These are phyloP conservation scores for Hymenoscyphus albidus DNA, from an alignment of 2,329 filamentous ascomycete species.

Conservation along the genomic window DNA sequence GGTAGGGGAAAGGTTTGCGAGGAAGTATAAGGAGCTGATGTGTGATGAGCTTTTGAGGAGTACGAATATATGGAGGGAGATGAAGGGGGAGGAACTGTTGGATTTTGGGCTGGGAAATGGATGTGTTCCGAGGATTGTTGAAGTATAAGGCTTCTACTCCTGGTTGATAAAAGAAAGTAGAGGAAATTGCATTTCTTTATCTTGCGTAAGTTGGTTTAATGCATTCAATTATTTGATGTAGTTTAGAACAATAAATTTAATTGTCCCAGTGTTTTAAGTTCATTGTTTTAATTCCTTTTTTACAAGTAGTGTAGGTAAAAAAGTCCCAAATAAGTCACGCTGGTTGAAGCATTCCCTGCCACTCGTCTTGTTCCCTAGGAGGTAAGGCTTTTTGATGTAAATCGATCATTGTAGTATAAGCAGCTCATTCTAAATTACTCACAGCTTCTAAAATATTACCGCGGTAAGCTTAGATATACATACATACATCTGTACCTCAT, in stretches of 20 bases:
- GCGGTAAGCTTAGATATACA: not conserved
- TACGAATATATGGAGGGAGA: slow-evolving; percentile 38
- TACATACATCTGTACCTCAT: not conserved
- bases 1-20: slow-evolving; percentile 41
- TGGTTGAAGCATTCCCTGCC: no score
- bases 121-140: not conserved
- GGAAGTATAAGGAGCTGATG: slow-evolving; percentile 44
- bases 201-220: no score
- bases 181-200: no score
- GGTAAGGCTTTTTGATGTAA: not conserved
- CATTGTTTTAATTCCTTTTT: not conserved
- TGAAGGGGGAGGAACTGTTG: slow-evolving; percentile 25
- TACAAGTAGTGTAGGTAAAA: no score
- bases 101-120: not conserved
- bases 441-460: not conserved
- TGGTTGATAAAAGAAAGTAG: no score
- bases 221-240: no score
- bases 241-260: no score
- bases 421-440: not conserved
- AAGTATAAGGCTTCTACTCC: not conserved
- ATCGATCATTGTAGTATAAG: not conserved
- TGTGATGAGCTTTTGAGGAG: slow-evolving; percentile 39
- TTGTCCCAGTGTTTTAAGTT: no score
- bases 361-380: no score
- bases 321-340: no score